Evolutionary conservation across 169 alveolate genomes (phyloP).

Genomic region (Babesia gibsoni): DNA sequence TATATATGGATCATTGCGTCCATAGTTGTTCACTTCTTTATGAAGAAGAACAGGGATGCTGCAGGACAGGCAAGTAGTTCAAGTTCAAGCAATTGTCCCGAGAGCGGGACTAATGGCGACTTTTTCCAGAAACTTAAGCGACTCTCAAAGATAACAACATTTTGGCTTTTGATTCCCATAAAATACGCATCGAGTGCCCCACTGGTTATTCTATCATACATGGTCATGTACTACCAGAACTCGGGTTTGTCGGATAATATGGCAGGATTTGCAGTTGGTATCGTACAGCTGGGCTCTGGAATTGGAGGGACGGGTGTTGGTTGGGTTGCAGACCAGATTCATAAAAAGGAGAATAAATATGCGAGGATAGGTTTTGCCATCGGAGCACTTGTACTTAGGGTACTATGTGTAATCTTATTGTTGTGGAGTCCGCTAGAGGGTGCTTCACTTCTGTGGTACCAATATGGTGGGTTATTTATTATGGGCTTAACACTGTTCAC

Average conservation of each 20-base stretch:
- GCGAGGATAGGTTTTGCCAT: conserved; percentile 85
- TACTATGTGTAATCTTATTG: conserved; percentile 71
- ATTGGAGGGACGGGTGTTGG: conserved; percentile 90
- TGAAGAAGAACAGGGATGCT: no score
- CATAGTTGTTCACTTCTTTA: background rate
- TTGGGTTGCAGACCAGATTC: conserved; percentile 78
- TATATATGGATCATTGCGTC: conserved; percentile 14
- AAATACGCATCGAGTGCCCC: conserved; percentile 83
- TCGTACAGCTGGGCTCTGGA: conserved; percentile 81
- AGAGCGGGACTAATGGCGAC: no score
- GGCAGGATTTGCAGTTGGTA: conserved; percentile 83
- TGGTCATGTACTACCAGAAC: conserved; percentile 86
- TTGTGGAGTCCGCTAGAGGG: conserved; percentile 67
- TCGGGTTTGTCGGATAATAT: conserved; percentile 80
- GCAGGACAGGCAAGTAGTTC: background rate
- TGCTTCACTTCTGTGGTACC: conserved; percentile 50
- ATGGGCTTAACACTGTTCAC: conserved; percentile 86
- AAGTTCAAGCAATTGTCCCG: no score
- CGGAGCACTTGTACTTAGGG: conserved; percentile 69
- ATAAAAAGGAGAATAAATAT: conserved; percentile 73
- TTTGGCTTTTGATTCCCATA: conserved; percentile 24
- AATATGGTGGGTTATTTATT: conserved; percentile 64
- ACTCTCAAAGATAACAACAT: conserved; percentile 27
- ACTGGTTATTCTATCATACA: conserved; percentile 84
- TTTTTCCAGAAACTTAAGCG: no score